Evolutionary conservation across 1,284 basidiomycete species (phyloP).

Genomic region (Cryptococcus wingfieldii): DNA sequence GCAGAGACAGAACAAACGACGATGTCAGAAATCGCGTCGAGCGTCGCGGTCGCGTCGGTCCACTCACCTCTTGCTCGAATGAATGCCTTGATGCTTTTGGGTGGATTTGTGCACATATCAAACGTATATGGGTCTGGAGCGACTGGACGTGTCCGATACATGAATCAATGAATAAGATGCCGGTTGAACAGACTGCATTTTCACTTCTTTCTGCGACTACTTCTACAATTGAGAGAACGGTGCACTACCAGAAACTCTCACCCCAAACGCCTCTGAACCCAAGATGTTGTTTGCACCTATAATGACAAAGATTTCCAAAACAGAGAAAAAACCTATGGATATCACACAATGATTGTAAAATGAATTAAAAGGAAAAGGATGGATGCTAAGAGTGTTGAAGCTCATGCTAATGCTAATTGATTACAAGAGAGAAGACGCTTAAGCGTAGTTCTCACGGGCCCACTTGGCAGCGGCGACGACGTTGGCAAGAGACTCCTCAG

Average conservation of each 20-base stretch:
- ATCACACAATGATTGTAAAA: slow-evolving; percentile 15
- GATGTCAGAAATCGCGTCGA: no score
- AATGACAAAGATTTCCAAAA: slow-evolving; percentile 6
- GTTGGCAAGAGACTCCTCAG: slow-evolving; percentile 79
- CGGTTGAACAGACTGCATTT: slow-evolving; percentile 50
- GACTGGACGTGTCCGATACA: no score
- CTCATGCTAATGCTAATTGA: slow-evolving; percentile 37
- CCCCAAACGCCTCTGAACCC: not conserved
- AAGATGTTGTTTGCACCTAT: slow-evolving; percentile 1
- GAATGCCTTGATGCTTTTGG: no score
- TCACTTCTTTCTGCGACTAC: slow-evolving; percentile 20
- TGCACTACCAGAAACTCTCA: not conserved
- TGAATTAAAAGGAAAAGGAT: slow-evolving; percentile 10
- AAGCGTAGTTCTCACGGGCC: slow-evolving; percentile 77
- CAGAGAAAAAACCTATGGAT: slow-evolving; percentile 10
- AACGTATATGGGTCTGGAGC: no score
- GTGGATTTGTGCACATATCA: no score
- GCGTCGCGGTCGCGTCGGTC: no score
- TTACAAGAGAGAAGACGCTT: slow-evolving; percentile 42
- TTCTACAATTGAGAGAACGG: slow-evolving; percentile 4
- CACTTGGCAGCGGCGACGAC: slow-evolving; percentile 83
- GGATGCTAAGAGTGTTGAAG: slow-evolving; percentile 75
- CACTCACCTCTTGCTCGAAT: no score
- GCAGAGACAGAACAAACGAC: no score
- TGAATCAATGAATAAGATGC: slow-evolving; percentile 16